Evolutionary conservation across 2,329 filamentous ascomycete species (phyloP), one percentile per base, ranked within the genome.

Genomic region (Apiospora arundinis): DNA sequence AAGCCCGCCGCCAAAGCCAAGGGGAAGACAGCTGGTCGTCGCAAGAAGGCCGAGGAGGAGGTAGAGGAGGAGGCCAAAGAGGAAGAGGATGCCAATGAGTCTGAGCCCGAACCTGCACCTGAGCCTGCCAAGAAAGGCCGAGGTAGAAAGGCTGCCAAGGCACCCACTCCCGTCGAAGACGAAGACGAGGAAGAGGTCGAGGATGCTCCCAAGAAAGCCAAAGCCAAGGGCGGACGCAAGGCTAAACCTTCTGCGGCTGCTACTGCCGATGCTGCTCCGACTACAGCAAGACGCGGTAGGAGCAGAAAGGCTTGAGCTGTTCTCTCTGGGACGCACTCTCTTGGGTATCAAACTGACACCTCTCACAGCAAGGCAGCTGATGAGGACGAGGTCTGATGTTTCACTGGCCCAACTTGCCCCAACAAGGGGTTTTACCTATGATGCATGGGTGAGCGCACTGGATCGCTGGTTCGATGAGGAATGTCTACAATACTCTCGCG

Each of bases 41-140:
- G 68, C 66, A 82, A 81, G 74, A 79, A 78, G 69, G 73, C 70
- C 12, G 71, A 73, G 8, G 74, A 75, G 32, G 79, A 74, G 23
- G 76, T 76, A 12, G 78, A 79, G 25, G 77, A 78, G 37, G 76
- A 72, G n/a, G 74, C 73, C 37, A 75, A 75, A 4, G 75, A 77
- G 49, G 78, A 78, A 23, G 77, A 74, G 12, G 71, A 73, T 23
- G 76, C 76, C 11, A 73, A 77, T 46, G 78, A 77, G 18, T 77
- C 77, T 37, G 76, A 78, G 25, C 73, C 72, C 25, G 45, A 74
- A 32, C 71, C 72, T 18, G 71, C 73, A 32, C 74, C 78, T 60
- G 78, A 76, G 8, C 79, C 80, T 66, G 80, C 37, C 46, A 69
- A 52, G 25, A 69, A 42, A 9, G 67, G 67, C 28, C 18, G 67